Base-by-base conservation (phyloP, 2,329 filamentous ascomycete genomes). In the Cladophialophora immunda region DNA sequence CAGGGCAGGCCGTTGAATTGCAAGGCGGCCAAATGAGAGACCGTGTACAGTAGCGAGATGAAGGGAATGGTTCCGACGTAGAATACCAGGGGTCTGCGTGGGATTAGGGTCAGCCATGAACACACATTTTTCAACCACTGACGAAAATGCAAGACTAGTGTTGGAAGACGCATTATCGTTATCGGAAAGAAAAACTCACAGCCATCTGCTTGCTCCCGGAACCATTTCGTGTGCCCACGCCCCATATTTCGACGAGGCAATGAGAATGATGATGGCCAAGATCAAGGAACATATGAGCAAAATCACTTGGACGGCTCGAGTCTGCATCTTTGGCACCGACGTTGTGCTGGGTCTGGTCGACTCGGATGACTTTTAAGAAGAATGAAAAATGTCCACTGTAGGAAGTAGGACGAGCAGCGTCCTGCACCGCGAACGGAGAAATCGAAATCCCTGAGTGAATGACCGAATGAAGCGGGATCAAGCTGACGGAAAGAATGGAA, bases 241-340 rank as follows among this genome's bases (percentile, higher is more conserved):
- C 25, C 64, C 70, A 69, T 71, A 71, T 50, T 69, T 70, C 11
- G 64, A 65, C n/a, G 70, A 66, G n/a, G 68, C 65, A 6, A 71
- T 67, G 32, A 70, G 64, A 27, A 71, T 58, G 25, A 71, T 62
- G 32, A 71, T 54, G 6, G 70, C 62, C 34, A 68, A 30, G 15
- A 67, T 45, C 17, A 71, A 47, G 19, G 64, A 67, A 8, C 65
- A 25, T 22, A 71, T 29, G 27, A 71, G 68, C 17, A 69, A 34
- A 36, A 71, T 34, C 7, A 70, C 66, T 55, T 71, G 70, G 4
- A 57, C 64, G 5, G 58, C 61, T 57, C 68, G 63, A 29, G 61
- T 55, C 4, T 68, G 66, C 70, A 71, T 71, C 32, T 45, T 64
- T 22, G 27, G 27, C 25, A 38, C 7, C 25, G 22, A 5, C 17